Conservation (phyloP, 2,329 filamentous ascomycete genomes). For the Aspergillus quadrilineatus region DNA sequence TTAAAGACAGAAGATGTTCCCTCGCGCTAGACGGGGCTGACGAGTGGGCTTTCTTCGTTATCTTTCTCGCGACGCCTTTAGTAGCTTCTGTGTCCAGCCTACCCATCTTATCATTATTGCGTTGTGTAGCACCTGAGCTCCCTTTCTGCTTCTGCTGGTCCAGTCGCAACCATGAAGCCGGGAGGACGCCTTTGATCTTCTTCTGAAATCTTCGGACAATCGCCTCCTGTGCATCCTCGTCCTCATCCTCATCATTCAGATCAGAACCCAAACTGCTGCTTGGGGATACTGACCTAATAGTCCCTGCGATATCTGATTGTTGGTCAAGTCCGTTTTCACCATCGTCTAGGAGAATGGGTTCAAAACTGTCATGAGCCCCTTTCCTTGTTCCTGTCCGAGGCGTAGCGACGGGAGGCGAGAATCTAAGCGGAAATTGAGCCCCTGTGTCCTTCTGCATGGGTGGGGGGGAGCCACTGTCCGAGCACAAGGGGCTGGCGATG, state of each 20-base stretch:
- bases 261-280: slow-evolving; percentile 18
- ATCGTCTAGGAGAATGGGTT: slow-evolving; percentile 14
- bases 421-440: slow-evolving; percentile 40
- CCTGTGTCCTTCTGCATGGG: slow-evolving; percentile 22
- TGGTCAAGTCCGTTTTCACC: slow-evolving; percentile 17
- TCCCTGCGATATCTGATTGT: slow-evolving; percentile 19
- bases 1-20: slow-evolving; percentile 18
- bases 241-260: slow-evolving; percentile 12
- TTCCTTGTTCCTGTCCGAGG: slow-evolving; percentile 25
- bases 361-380: slow-evolving; percentile 19
- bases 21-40: slow-evolving; percentile 15
- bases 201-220: slow-evolving; percentile 38
- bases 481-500: slow-evolving; percentile 42
- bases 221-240: slow-evolving; percentile 21
- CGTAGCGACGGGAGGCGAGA: slow-evolving; percentile 31
- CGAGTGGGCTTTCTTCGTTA: slow-evolving; percentile 27
- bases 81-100: slow-evolving; percentile 29
- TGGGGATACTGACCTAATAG: slow-evolving; percentile 24
- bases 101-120: slow-evolving; percentile 22
- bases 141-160: slow-evolving; percentile 37
- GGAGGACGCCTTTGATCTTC: slow-evolving; percentile 49
- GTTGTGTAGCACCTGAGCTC: slow-evolving; percentile 18
- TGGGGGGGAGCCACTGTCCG: slow-evolving; percentile 33
- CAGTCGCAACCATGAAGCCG: slow-evolving; percentile 49
- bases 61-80: slow-evolving; percentile 37